Conservation (phyloP, 2,329 filamentous ascomycete genomes). For the Blastomyces gilchristii region DNA sequence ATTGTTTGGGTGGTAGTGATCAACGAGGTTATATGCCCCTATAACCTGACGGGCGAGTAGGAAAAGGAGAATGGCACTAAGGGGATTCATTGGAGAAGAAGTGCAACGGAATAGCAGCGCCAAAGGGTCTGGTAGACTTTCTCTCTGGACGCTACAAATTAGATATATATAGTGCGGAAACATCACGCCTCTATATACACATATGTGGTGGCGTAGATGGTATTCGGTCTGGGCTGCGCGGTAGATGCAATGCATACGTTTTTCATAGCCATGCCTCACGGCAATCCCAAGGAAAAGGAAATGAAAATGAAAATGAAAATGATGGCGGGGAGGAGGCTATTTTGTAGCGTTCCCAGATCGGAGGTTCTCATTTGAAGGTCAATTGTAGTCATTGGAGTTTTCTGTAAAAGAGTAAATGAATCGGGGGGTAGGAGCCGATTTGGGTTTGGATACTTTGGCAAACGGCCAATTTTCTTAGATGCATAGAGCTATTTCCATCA, state of each 20-base stretch:
- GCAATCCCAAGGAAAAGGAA: neutral
- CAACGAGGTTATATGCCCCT: neutral
- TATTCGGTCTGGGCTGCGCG: neutral
- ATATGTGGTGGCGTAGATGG: neutral
- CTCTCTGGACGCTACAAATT: neutral
- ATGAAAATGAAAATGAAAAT: neutral
- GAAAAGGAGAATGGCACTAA: neutral
- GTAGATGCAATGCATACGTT: no score
- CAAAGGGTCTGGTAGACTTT: neutral
- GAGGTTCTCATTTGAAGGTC: neutral
- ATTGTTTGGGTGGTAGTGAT: slow-evolving; percentile 20
- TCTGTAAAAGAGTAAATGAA: neutral
- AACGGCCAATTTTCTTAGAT: neutral
- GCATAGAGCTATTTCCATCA: neutral
- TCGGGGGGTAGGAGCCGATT: neutral
- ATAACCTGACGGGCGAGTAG: neutral
- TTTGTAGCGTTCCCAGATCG: neutral
- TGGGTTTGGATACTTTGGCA: neutral
- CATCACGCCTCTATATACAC: neutral
- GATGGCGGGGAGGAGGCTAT: neutral
- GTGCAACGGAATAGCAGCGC: neutral
- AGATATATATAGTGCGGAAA: neutral
- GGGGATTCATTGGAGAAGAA: neutral
- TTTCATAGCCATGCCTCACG: neutral
- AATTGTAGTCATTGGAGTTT: neutral